Evolutionary conservation across 106 monocot species (phyloP), one percentile per base, ranked within the genome.

Genomic region (Iris macrosiphon): DNA sequence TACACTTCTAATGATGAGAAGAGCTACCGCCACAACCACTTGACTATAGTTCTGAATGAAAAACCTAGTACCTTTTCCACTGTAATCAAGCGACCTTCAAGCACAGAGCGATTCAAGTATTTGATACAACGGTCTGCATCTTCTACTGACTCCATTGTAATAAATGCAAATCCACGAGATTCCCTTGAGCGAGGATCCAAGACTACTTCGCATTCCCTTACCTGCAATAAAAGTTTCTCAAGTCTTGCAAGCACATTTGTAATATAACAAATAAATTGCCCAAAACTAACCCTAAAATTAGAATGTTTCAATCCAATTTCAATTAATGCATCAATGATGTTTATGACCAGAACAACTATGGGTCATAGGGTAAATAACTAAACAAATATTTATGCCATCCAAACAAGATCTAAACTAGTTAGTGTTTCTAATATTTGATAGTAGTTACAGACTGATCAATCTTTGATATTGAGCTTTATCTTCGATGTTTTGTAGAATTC

Each of bases 161-260:
- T 83, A 72, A 87, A 87, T 13, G 63, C 93, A 80, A 93, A 93
- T n/a, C 87, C 87, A 80, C 93, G 80, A 50, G 87, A 87, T 63
- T 83, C 93, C 32, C 59, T 93, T 34, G 93, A 72, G 14, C 70
- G 80, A 39, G 92, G 92, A 70, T 93, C 87, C 30, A 60, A 8
- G 18, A 88, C 83, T 15, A 93, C 80, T 33, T 93, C 53, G 48
- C 93, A 93, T 51, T 77, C 80, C 18, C 47, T 17, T 26, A 87
- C 87, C 93, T 84, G 60, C 49, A 71, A 24, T n/a, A 22, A 28
- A 53, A 34, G 11, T 46, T 23, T 57, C 4, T 51, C 30, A n/a
- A 45, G 37, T 40, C 51, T 23, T 18, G 45, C 18, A 34, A 25
- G 27, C 18, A 18, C 27, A 44, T n/a, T n/a, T n/a, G n/a, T n/a